Percentiles rank a stretch among this genome's conserved stretches.
Conservation (phyloP, 495 filamentous ascomycete genomes). For the Astrothelium subdiscretum region DNA sequence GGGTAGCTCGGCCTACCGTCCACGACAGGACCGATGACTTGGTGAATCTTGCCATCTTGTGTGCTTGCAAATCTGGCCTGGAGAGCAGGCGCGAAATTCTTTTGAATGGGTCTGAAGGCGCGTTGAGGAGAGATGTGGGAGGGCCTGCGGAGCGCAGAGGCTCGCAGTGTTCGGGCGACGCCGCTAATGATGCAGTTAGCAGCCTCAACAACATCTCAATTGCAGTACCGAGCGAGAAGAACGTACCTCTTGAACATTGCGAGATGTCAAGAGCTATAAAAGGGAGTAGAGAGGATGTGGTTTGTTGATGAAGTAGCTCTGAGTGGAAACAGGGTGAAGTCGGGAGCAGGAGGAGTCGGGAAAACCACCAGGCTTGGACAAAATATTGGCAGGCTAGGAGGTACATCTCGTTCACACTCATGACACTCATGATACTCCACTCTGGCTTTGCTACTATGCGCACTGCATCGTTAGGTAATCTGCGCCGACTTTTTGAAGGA, state of each 20-base stretch:
- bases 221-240: slow-evolving; percentile 4
- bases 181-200: slow-evolving; percentile 21
- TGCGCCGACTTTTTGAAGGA: too few species aligned
- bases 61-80: slow-evolving; percentile 26
- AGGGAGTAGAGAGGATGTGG: not conserved
- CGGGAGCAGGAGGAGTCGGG: not conserved
- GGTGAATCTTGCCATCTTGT: slow-evolving; percentile 33
- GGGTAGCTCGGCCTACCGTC: slow-evolving; percentile 43
- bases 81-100: slow-evolving; percentile 24
- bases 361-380: not conserved
- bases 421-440: too few species aligned
- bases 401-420: too few species aligned
- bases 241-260: slow-evolving; percentile 29
- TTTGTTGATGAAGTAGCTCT: slow-evolving; percentile 13
- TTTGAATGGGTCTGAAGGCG: slow-evolving; percentile 29
- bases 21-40: slow-evolving; percentile 61
- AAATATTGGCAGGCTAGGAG: not conserved
- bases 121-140: slow-evolving; percentile 13
- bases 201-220: slow-evolving; percentile 18
- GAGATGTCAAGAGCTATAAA: slow-evolving; percentile 21
- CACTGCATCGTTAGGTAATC: too few species aligned
- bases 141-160: slow-evolving; percentile 15
- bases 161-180: slow-evolving; percentile 26
- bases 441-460: too few species aligned
- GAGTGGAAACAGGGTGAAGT: slow-evolving; percentile 29